Evolutionary conservation across 176 grass and related monocot genomes (phyloP), one percentile per base, ranked within the genome.

Genomic region (Triticum urartu): DNA sequence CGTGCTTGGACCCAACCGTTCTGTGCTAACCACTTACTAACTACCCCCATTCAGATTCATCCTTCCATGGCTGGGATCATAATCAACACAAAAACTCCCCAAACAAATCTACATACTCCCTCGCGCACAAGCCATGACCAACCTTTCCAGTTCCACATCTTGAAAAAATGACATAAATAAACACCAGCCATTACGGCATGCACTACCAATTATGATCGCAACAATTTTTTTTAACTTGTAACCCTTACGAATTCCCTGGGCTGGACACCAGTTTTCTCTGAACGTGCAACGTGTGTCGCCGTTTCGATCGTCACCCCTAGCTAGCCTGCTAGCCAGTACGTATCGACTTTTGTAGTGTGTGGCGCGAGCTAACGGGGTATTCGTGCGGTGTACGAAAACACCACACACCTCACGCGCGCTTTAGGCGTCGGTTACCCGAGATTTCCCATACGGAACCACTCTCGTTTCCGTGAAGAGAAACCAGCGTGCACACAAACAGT

Each of bases 111-210:
- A 65, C 75, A 11, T 42, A 10, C 13, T 35, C 50, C n/a, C 42
- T 80, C 88, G 86, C 78, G 79, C 82, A 68, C 72, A 78, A 89
- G 3, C 78, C 86, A 84, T 95, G 93, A 84, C 78, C 88, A 90
- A 90, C 83, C 85, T 89, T 92, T 87, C 68, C 62, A 11, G 67
- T 40, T 54, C 39, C 59, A 28, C 42, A 22, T 26, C n/a, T 65
- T 28, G 11, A 1, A 4, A 56, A 15, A 11, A 70, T 18, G 21
- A 11, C 59, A 67, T 54, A 85, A 85, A 85, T 1, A 54, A 36
- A 50, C 50, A 40, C 9, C 18, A 30, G 59, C 33, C 30, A 28
- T 33, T 80, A 76, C 21, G 26, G 7, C 26, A 45, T 84, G 59
- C 39, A n/a, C 59, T 17, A 50, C 2, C 47, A 69, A 47, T 70